A percentile compares a stretch with the other conserved stretches of the same genome.
Evolutionary conservation across 1,284 basidiomycete species (phyloP).

Genomic region (Microstroma glucosiphilum): DNA sequence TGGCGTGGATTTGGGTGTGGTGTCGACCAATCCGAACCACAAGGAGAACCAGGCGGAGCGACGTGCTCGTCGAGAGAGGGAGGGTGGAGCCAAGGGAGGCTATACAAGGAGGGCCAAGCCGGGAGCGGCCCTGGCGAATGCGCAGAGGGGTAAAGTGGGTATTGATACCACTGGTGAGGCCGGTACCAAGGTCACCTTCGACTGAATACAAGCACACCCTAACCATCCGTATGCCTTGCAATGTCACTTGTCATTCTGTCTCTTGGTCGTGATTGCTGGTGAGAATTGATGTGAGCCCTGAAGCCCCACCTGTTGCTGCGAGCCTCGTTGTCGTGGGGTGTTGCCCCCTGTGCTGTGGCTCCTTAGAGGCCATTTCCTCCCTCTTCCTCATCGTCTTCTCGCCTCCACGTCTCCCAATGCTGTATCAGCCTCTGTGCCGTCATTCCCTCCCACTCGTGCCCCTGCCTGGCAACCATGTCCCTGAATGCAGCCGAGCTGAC

Average conservation of each 20-base stretch:
- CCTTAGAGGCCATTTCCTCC: too few species aligned
- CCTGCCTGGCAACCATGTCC: not conserved
- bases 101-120: conserved; percentile 63
- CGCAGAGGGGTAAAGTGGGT: conserved; percentile 74
- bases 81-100: conserved; percentile 10
- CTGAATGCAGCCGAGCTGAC: not conserved
- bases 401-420: conserved; percentile 4
- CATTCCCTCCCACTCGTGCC: not conserved
- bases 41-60: conserved; percentile 37
- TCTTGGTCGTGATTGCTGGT: too few species aligned
- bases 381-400: not conserved
- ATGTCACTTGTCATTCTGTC: too few species aligned
- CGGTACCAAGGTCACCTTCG: conserved; percentile 78
- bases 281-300: too few species aligned
- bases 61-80: conserved; percentile 38
- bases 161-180: conserved; percentile 58
- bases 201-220: not conserved
- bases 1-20: conserved; percentile 8
- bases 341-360: not conserved
- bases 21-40: conserved; percentile 26
- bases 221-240: too few species aligned
- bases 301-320: too few species aligned
- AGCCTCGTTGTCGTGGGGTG: too few species aligned
- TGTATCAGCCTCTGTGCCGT: not conserved
- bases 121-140: conserved; percentile 81